phyloP scores from a whole-genome alignment of 768 basidiomycete genomes.

The Mycena amicta region DNA sequence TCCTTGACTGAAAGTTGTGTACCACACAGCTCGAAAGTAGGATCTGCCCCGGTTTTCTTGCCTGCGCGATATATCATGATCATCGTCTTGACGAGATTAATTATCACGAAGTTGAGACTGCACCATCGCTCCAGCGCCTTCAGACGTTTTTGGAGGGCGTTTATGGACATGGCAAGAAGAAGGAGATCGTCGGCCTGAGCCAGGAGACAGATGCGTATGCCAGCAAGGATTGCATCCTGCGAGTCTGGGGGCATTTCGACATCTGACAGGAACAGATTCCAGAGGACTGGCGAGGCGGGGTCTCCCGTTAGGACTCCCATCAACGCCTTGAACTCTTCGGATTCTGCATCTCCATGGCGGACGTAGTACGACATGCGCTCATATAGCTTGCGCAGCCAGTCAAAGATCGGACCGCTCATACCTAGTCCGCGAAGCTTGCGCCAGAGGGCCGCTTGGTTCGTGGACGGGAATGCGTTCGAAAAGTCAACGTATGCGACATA shows the following conservation, averaged over 20 bases:
- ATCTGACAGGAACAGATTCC: conserved; percentile 29
- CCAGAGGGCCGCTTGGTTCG: conserved; percentile 30
- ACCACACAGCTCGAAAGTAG: not conserved
- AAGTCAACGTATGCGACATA: conserved; percentile 24
- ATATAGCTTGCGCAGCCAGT: conserved; percentile 22
- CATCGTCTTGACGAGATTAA: conserved; percentile 28
- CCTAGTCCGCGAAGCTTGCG: conserved; percentile 25
- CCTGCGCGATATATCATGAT: conserved; percentile 25
- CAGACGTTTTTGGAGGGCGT: conserved; percentile 18
- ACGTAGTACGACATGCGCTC: conserved; percentile 23
- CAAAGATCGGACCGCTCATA: conserved; percentile 21
- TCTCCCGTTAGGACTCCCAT: conserved; percentile 33
- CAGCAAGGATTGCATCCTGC: conserved; percentile 21
- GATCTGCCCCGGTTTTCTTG: not conserved
- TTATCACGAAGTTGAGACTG: conserved; percentile 26
- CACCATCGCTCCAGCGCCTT: conserved; percentile 25
- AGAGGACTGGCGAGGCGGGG: conserved; percentile 29
- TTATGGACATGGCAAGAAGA: conserved; percentile 15
- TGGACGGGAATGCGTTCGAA: conserved; percentile 33
- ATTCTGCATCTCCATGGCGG: conserved; percentile 11
- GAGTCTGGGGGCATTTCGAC: conserved; percentile 11
- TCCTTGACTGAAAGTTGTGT: not conserved
- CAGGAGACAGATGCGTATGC: conserved; percentile 14
- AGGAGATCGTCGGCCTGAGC: conserved; percentile 32
- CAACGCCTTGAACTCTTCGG: conserved; percentile 20